A percentile compares a stretch with the other conserved stretches of the same genome.
Evolutionary conservation across 192 early-diverging fungal species (phyloP).

Genomic region (Coemansia sp.): DNA sequence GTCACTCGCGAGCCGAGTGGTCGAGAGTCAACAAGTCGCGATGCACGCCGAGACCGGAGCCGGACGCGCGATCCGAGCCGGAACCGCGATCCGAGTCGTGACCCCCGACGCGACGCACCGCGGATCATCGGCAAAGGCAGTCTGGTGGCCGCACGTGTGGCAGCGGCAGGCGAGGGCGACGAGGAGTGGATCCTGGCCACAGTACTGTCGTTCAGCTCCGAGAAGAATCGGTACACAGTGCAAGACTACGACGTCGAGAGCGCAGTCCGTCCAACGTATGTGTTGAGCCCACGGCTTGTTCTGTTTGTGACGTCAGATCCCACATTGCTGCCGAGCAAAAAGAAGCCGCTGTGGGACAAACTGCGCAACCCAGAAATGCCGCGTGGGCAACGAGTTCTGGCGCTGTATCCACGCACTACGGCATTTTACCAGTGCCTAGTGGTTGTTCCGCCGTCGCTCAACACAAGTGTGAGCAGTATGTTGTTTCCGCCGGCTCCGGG

Average conservation of each 20-base stretch:
- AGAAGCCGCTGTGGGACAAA: slow-evolving; percentile 37
- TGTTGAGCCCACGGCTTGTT: slow-evolving; percentile 31
- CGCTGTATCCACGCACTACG: slow-evolving; percentile 49
- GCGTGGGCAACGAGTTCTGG: slow-evolving; percentile 36
- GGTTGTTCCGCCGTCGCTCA: slow-evolving; percentile 38
- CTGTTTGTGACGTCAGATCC: slow-evolving; percentile 22
- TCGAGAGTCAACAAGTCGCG: background rate
- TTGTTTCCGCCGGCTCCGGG: slow-evolving; percentile 5
- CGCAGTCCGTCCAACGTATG: slow-evolving; percentile 32
- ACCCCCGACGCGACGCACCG: slow-evolving; percentile 4
- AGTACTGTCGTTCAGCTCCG: slow-evolving; percentile 30
- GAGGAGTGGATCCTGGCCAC: slow-evolving; percentile 52
- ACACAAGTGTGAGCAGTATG: slow-evolving; percentile 2
- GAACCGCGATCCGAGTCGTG: background rate
- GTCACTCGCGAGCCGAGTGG: no score
- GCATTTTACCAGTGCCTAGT: slow-evolving; percentile 45
- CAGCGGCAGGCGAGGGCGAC: slow-evolving; percentile 7
- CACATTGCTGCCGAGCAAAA: background rate
- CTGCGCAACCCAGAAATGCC: slow-evolving; percentile 34
- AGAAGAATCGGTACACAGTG: slow-evolving; percentile 45
- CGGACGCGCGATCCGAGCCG: background rate
- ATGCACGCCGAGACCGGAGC: background rate
- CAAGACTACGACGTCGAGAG: slow-evolving; percentile 50
- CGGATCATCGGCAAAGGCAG: slow-evolving; percentile 28
- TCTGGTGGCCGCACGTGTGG: slow-evolving; percentile 38